phyloP scores from a whole-genome alignment of 1,284 basidiomycete genomes.

The Fomitiporia mediterranea region DNA sequence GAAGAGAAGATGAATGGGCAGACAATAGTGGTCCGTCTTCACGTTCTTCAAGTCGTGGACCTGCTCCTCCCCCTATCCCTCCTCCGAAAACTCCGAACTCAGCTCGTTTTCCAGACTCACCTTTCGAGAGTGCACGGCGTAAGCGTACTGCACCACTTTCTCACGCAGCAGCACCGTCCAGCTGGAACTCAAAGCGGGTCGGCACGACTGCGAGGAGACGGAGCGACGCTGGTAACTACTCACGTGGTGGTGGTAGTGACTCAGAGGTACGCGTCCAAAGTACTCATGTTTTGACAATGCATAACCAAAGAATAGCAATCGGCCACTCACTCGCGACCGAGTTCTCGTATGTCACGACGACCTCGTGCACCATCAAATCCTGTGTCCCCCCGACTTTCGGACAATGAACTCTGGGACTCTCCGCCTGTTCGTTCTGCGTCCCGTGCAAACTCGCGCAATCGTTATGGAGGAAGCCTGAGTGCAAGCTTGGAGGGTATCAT shows the following conservation, averaged over 20 bases:
- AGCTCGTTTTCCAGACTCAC: conserved; percentile 36
- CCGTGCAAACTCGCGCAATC: conserved; percentile 48
- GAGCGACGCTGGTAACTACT: conserved; percentile 58
- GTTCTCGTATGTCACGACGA: conserved; percentile 30
- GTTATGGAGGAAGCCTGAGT: conserved; percentile 24
- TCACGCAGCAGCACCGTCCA: conserved; percentile 58
- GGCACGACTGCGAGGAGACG: conserved; percentile 59
- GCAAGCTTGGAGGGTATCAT: conserved; percentile 9
- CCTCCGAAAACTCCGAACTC: conserved; percentile 43
- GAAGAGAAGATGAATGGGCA: conserved; percentile 26
- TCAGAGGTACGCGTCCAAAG: conserved; percentile 53
- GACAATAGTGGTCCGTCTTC: conserved; percentile 29
- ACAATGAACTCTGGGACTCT: conserved; percentile 27
- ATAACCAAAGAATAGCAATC: conserved; percentile 10
- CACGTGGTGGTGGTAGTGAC: conserved; percentile 50
- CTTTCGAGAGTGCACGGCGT: conserved; percentile 69
- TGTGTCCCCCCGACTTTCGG: conserved; percentile 42
- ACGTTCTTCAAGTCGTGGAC: conserved; percentile 52
- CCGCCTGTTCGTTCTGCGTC: conserved; percentile 55
- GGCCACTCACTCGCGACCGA: conserved; percentile 40
- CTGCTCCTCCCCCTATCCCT: conserved; percentile 28
- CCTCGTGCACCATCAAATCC: conserved; percentile 65
- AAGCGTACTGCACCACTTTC: conserved; percentile 35
- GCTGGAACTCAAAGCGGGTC: conserved; percentile 53
- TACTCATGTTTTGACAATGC: background rate